Conservation (phyloP, 2,329 filamentous ascomycete species). For the Arthroderma uncinatum region DNA sequence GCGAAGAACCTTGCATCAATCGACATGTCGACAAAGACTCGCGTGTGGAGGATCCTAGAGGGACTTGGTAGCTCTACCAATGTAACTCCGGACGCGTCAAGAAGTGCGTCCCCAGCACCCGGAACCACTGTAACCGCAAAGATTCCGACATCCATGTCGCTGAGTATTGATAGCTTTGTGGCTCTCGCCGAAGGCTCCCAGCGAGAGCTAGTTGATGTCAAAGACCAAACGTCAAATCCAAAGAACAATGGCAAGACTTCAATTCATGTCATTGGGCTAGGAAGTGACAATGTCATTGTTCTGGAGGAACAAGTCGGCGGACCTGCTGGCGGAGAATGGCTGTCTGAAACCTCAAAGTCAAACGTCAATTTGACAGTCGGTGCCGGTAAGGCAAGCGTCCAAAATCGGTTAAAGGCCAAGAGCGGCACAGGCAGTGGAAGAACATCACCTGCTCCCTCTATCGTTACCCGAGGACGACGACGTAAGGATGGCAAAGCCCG, state of each 20-base stretch:
- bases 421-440: constrained; percentile 46
- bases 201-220: constrained; percentile 50
- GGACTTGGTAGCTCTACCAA: constrained; percentile 36
- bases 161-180: constrained; percentile 53
- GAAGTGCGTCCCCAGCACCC: constrained; percentile 36
- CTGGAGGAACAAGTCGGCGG: constrained; percentile 63
- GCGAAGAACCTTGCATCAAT: constrained; percentile 60
- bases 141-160: constrained; percentile 41
- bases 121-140: constrained; percentile 32
- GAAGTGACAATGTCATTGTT: constrained; percentile 65
- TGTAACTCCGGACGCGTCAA: constrained; percentile 35
- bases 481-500: constrained; percentile 57
- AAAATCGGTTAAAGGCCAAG: constrained; percentile 26
- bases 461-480: constrained; percentile 59
- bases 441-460: constrained; percentile 54
- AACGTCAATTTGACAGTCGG: constrained; percentile 42
- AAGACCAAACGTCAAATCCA: constrained; percentile 59
- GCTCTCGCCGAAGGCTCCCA: constrained; percentile 52
- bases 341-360: constrained; percentile 38
- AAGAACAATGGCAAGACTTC: constrained; percentile 68
- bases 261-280: constrained; percentile 55
- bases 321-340: constrained; percentile 44
- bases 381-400: constrained; percentile 28
- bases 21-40: constrained; percentile 59
- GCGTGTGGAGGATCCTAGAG: constrained; percentile 56